Percentiles rank a stretch among this genome's conserved stretches.
These are phyloP conservation scores for Malus hybrid DNA, from an alignment of 331 rosid genomes.

Conservation along the genomic window DNA sequence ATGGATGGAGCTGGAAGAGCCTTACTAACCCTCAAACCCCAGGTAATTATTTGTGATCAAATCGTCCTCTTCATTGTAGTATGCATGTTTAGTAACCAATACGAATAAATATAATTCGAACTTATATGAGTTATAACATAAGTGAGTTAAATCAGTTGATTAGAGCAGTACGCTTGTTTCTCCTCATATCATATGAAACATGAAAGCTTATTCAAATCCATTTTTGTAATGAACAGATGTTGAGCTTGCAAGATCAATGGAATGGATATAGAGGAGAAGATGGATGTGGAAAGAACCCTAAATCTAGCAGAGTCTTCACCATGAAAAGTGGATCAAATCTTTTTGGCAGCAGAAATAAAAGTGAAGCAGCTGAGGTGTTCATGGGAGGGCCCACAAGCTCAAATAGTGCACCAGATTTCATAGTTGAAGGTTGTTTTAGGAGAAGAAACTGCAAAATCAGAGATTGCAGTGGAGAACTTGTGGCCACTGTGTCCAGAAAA, in stretches of 20 bases:
- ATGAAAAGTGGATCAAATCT: constrained; percentile 30
- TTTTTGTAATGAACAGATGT: constrained; percentile 15
- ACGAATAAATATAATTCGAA: no score
- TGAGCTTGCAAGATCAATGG: constrained; percentile 37
- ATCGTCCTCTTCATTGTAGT: background rate
- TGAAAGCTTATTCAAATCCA: background rate
- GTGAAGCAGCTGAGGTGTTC: constrained; percentile 24
- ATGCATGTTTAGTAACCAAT: no score
- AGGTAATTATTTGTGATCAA: constrained; percentile 4
- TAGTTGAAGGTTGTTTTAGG: constrained; percentile 35
- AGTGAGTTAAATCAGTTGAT: no score
- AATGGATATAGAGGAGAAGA: constrained; percentile 35
- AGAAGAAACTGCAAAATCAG: constrained; percentile 34
- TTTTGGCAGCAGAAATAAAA: constrained; percentile 5
- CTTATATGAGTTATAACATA: no score
- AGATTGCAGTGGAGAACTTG: constrained; percentile 16
- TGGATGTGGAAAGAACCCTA: constrained; percentile 5
- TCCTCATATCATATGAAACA: background rate
- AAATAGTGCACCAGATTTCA: constrained; percentile 21
- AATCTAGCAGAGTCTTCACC: constrained; percentile 25
- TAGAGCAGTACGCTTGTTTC: no score
- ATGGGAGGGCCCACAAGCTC: background rate
- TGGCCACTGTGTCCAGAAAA: constrained; percentile 40
- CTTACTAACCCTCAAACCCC: constrained; percentile 39
- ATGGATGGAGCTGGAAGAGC: constrained; percentile 49